Base-by-base conservation (phyloP, 1,284 basidiomycete genomes). In the Peniophora sp. region DNA sequence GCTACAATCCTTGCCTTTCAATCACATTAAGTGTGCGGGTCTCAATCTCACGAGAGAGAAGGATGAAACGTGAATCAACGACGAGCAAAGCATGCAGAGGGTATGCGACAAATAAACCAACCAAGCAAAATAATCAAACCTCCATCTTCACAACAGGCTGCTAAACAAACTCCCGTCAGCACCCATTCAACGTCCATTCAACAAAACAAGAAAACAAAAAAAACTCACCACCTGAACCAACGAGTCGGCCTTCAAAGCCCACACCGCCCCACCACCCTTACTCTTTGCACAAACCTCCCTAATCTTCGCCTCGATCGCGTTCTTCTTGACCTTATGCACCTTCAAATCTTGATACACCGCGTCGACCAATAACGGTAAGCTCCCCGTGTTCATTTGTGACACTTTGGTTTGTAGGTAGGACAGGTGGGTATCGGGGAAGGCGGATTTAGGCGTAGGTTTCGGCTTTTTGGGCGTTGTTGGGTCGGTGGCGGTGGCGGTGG, bases 301-400 rank as follows among this genome's bases (percentile, higher is more conserved):
- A 32, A 92, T 71, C 64, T 91, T 91, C 6, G 80, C 81, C 65
- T 89, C 87, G 47, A 92, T 83, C 5, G 85, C 81, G 47, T 83
- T 85, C 72, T 91, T 92, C 71, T 83, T 89, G 52, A 91, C 77
- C 52, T 82, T 83, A 55, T 84, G 69, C 10, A 62, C 65, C 45
- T 77, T 77, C 45, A 91, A 68, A 34, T 85, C 84, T 55, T 83
- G 78, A 58, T 83, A 79, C 54, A 91, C 74, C 11, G 78, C 75
- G 56, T 90, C 88, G 0, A 90, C 75, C 23, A 92, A 75, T 51
- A 81, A 75, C 8, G 73, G 74, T 23, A 90, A 68, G 56, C 72
- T 89, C 16, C 72, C 70, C 1, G 81, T 81, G 22, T 68, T 69
- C 49, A 86, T 83, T 64, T 78, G 81, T 14, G 75, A 62, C 17